Percentiles rank a stretch among this genome's conserved stretches.
phyloP scores from a whole-genome alignment of 345 rosid genomes.

The Geranium brycei region DNA sequence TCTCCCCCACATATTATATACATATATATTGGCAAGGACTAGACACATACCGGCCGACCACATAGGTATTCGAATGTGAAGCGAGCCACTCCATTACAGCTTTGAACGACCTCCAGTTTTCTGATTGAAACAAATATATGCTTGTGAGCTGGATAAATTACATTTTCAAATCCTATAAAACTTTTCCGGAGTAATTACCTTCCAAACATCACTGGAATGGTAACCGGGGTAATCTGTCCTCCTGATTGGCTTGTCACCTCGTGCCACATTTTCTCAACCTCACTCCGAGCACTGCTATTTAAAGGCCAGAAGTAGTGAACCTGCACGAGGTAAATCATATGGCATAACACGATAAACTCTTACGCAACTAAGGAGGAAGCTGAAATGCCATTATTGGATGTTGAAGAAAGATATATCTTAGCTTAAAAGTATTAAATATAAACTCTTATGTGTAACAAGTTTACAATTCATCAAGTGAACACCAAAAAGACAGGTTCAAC shows the following conservation, averaged over 20 bases:
- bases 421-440: no score
- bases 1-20: no score
- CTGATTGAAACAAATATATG: conserved; percentile 22
- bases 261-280: conserved; percentile 59
- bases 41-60: conserved; percentile 49
- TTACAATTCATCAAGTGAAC: no score
- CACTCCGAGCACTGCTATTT: conserved; percentile 25
- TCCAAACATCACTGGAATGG: conserved; percentile 84
- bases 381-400: no score
- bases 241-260: conserved; percentile 45
- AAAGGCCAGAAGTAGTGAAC: conserved; percentile 71
- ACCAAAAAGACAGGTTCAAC: no score
- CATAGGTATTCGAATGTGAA: conserved; percentile 78
- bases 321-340: conserved; percentile 21
- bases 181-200: conserved; percentile 35
- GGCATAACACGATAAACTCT: background rate
- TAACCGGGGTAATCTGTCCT: conserved; percentile 43
- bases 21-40: background rate
- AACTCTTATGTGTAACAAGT: no score
- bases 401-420: no score
- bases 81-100: conserved; percentile 73
- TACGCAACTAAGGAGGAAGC: no score
- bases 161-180: background rate
- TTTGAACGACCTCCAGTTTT: conserved; percentile 60
- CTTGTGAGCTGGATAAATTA: background rate